Evolutionary conservation across 2,329 filamentous ascomycete genomes (phyloP), one percentile per base, ranked within the genome.

Genomic region (Sporothrix globosa): DNA sequence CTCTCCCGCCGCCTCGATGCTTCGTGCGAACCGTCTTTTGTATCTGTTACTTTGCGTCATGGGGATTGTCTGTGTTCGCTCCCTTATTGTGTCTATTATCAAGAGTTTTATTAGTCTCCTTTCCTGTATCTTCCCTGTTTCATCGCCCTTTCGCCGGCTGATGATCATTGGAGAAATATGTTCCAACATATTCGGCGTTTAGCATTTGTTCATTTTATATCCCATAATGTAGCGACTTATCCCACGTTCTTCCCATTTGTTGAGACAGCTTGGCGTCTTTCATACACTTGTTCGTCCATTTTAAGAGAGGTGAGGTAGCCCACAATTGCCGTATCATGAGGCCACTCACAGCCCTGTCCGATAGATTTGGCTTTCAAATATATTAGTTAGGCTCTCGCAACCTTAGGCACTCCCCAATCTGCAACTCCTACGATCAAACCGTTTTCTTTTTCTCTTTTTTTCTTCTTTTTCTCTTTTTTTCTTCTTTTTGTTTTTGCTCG

Each of bases 1-100:
- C 30, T 54, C 24, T 34, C 44, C 17, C 19, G 46, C 41, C 61
- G 44, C 44, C 61, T 66, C 21, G 61, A 66, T 66, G 46, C 44
- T 50, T 66, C 17, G 17, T 66, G 41, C 46, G 21, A 30, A 44
- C 19, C 27, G 7, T 53, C n/a, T 34, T 41, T 41, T 54, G 27
- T 50, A 9, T 41, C 48, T 39, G 10, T n/a, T n/a, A 21, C 2
- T 7, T 54, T 19, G 54, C 11, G 48, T 67, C 7, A 48, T 61
- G 30, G 41, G 7, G 27, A 2, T n/a, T 61, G 34, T 13, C 3
- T 9, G 11, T 30, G n/a, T 24, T 48, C 5, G 44, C 13, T 17
- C 1, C 13, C 13, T 48, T 19, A 1, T 17, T 24, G n/a, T 24
- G 19, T 24, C 7, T 53, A 24, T 19, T 53, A 4, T 24, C 56